A percentile compares a stretch with the other conserved stretches of the same genome.
phyloP scores from a whole-genome alignment of 2,329 filamentous ascomycete species.

The Nothomitra cinnamomea region DNA sequence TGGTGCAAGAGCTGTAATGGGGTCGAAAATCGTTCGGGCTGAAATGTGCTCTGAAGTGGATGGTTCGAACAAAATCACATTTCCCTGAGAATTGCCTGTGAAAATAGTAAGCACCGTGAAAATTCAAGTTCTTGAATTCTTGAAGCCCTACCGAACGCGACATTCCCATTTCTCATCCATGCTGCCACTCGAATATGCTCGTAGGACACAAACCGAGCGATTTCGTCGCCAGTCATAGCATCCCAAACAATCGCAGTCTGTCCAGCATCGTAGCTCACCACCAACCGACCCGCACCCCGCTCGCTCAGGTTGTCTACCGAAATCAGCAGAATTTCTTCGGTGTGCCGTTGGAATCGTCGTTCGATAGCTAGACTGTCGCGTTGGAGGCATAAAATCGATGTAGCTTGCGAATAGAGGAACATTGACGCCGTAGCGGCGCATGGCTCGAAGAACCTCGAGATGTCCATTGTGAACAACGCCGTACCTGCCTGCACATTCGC shows the following conservation, averaged over 20 bases:
- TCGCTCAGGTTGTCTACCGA: constrained; percentile 87
- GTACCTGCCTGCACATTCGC: constrained; percentile 36
- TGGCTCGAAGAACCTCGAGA: constrained; percentile 51
- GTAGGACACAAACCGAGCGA: constrained; percentile 84
- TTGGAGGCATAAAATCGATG: constrained; percentile 69
- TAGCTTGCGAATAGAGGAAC: constrained; percentile 75
- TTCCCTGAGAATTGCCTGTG: constrained; percentile 78
- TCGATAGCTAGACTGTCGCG: constrained; percentile 88
- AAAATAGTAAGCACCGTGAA: constrained; percentile 6
- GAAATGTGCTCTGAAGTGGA: constrained; percentile 85
- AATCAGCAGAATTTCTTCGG: constrained; percentile 67
- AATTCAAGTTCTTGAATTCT: neutral
- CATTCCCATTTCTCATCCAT: constrained; percentile 95
- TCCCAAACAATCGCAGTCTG: constrained; percentile 96
- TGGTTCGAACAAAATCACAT: constrained; percentile 87
- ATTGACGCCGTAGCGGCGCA: constrained; percentile 82
- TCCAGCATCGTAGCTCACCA: constrained; percentile 82
- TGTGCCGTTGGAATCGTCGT: constrained; percentile 66
- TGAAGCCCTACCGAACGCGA: constrained; percentile 66
- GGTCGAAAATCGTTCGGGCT: constrained; percentile 80
- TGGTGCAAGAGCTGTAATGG: constrained; percentile 84
- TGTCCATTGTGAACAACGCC: constrained; percentile 30
- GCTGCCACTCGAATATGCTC: constrained; percentile 68
- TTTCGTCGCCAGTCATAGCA: constrained; percentile 74
- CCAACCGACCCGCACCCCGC: constrained; percentile 62